These are phyloP conservation scores for Aaosphaeria pasadenensis DNA, from an alignment of 2,329 filamentous ascomycete genomes.

Conservation along the genomic window DNA sequence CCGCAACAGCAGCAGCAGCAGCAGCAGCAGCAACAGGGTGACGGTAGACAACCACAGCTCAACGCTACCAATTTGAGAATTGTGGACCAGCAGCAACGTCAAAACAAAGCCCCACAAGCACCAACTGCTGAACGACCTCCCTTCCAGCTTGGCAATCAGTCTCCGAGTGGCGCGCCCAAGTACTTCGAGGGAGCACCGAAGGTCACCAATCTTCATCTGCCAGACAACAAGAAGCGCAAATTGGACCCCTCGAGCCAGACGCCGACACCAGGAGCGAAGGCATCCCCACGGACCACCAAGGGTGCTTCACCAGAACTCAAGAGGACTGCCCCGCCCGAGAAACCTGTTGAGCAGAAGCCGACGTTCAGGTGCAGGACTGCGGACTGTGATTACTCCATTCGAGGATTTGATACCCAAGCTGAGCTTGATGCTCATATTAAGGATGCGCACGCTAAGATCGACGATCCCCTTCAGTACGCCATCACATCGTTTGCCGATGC, in stretches of 20 bases:
- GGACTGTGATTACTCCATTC: conserved; percentile 52
- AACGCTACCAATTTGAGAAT: conserved; percentile 37
- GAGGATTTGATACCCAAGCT: conserved; percentile 54
- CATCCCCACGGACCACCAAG: conserved; percentile 38
- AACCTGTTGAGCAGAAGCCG: conserved; percentile 42
- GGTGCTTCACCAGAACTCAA: conserved; percentile 45
- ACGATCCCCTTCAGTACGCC: conserved; percentile 56
- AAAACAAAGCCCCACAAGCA: conserved; percentile 48
- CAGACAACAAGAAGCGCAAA: conserved; percentile 55
- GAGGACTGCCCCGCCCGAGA: conserved; percentile 41
- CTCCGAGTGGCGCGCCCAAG: conserved; percentile 57
- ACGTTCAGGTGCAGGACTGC: conserved; percentile 53
- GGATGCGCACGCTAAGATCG: conserved; percentile 52
- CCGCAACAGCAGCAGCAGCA: neutral
- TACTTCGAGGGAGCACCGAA: conserved; percentile 50
- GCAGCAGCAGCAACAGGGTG: neutral
- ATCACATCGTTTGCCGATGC: conserved; percentile 51
- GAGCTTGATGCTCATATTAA: conserved; percentile 55
- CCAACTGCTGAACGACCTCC: conserved; percentile 53
- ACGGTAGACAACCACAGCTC: conserved; percentile 26
- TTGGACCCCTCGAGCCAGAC: conserved; percentile 39
- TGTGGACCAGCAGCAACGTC: conserved; percentile 45
- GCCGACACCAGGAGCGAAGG: conserved; percentile 40
- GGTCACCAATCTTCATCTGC: conserved; percentile 56
- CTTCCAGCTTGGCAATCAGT: conserved; percentile 49